These are phyloP conservation scores for Aureobasidium sp. DNA, from an alignment of 2,329 filamentous ascomycete species.

Conservation along the genomic window DNA sequence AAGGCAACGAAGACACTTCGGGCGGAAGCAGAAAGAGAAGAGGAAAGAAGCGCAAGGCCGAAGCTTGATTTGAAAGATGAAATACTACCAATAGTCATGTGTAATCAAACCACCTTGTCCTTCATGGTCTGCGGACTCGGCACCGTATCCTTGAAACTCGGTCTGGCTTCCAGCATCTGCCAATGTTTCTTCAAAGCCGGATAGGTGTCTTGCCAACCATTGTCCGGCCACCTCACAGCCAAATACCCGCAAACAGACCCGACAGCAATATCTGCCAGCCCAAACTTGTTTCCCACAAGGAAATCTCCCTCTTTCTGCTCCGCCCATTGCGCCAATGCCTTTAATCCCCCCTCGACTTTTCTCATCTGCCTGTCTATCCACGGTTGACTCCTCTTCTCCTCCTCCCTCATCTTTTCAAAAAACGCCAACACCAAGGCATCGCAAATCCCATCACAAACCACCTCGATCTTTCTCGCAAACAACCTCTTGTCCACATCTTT, in stretches of 20 bases:
- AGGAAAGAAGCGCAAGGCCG: conserved; percentile 31
- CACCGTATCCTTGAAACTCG: conserved; percentile 32
- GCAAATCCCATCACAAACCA: conserved; percentile 32
- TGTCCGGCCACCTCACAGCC: conserved; percentile 27
- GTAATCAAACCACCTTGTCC: conserved; percentile 30
- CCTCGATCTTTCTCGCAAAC: conserved; percentile 30
- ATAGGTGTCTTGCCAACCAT: conserved; percentile 30
- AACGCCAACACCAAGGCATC: conserved; percentile 33
- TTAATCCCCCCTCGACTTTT: conserved; percentile 31
- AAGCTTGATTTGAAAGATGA: conserved; percentile 14
- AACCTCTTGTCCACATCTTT: conserved; percentile 24
- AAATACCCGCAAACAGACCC: conserved; percentile 31
- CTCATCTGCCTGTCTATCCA: conserved; percentile 32
- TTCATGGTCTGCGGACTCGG: conserved; percentile 30
- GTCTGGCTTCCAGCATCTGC: conserved; percentile 37
- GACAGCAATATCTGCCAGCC: conserved; percentile 32
- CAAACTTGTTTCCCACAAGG: conserved; percentile 28
- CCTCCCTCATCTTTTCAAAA: conserved; percentile 29
- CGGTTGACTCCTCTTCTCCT: conserved; percentile 25
- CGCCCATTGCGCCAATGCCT: conserved; percentile 27
- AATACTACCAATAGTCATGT: background rate
- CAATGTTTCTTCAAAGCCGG: conserved; percentile 38
- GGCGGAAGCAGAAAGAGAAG: conserved; percentile 31
- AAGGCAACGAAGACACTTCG: conserved; percentile 28
- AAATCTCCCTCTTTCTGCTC: conserved; percentile 24